Evolutionary conservation across 2,329 filamentous ascomycete genomes (phyloP).

Genomic region (Colletotrichum costaricense): DNA sequence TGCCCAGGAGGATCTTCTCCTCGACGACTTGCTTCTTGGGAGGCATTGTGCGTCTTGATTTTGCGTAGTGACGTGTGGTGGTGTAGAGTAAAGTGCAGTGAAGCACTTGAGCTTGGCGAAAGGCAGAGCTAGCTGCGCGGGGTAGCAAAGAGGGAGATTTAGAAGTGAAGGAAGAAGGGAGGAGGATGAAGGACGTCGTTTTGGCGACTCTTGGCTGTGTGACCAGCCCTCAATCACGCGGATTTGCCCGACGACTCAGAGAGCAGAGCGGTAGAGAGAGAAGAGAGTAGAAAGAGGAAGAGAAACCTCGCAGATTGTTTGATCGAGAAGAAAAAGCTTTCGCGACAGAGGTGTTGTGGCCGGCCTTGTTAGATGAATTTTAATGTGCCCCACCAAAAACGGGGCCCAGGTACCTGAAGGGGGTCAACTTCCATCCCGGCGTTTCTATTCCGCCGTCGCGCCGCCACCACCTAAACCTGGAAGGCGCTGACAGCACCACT

Average conservation of each 20-base stretch:
- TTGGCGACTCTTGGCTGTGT: conserved; percentile 51
- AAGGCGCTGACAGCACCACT: no score
- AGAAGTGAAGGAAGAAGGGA: conserved; percentile 65
- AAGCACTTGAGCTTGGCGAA: conserved; percentile 63
- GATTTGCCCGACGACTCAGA: conserved; percentile 29
- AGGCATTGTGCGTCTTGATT: conserved; percentile 81
- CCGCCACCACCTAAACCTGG: no score
- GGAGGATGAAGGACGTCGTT: conserved; percentile 55
- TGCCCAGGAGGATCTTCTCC: conserved; percentile 95
- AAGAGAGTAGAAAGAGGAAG: conserved; percentile 27
- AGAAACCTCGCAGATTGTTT: conserved; percentile 24
- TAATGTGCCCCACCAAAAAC: conserved; percentile 33
- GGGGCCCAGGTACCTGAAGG: conserved; percentile 7
- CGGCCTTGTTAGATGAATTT: conserved; percentile 36
- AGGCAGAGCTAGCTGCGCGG: conserved; percentile 76
- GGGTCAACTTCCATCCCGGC: no score
- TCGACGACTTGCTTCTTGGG: conserved; percentile 93
- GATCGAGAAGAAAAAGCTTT: conserved; percentile 41
- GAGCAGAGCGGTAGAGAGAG: conserved; percentile 26
- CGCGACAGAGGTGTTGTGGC: conserved; percentile 18
- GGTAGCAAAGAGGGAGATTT: conserved; percentile 58
- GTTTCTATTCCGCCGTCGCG: no score
- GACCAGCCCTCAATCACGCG: conserved; percentile 52
- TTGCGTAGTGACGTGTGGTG: conserved; percentile 69
- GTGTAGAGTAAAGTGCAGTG: conserved; percentile 60